Base-by-base conservation (phyloP, 768 basidiomycete genomes). In the Royoungia palumana region DNA sequence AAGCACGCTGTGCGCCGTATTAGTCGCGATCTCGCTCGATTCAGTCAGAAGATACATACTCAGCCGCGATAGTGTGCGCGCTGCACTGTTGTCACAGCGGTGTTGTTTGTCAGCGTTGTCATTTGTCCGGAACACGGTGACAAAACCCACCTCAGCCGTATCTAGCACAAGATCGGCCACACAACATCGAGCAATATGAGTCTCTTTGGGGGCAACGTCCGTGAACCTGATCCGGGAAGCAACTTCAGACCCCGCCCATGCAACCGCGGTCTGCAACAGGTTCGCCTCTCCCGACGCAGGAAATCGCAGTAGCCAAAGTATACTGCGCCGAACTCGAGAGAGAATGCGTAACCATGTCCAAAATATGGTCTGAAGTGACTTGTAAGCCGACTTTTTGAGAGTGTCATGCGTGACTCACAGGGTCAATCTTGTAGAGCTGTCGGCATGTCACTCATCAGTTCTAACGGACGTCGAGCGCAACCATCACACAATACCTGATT, bases 251-350 rank as follows among this genome's bases (percentile, higher is more conserved):
- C 75, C 74, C 7, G 73, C 78, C 77, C 78, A 78, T 32, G 62
- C 51, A 30, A 39, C 45, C 2, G 78, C 77, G 3, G 69, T 67
- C 35, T 71, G 69, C 25, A 70, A 54, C 28, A 79, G 62, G 49
- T 79, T 72, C 44, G 65, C 60, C 43, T 79, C 77, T 36, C 75
- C 78, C 8, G 75, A 64, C 1, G 68, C 62, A 7, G 77, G 77
- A 52, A 79, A 79, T 20, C 77, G 76, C 38, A 79, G 66, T 2
- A 79, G 64, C 77, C 77, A 79, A n/a, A 79, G 68, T 43, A 79
- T 71, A 46, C 77, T 77, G 16, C 69, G 69, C 14, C 69, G 73
- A 36, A 76, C 71, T 44, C 65, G 60, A 14, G 61, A 56, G 17
- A 79, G 67, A 45, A 79, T 78, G 28, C 67, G 69, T 34, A 79